Evolutionary conservation across 2,329 filamentous ascomycete genomes (phyloP).

Genomic region (Colletotrichum sp.): DNA sequence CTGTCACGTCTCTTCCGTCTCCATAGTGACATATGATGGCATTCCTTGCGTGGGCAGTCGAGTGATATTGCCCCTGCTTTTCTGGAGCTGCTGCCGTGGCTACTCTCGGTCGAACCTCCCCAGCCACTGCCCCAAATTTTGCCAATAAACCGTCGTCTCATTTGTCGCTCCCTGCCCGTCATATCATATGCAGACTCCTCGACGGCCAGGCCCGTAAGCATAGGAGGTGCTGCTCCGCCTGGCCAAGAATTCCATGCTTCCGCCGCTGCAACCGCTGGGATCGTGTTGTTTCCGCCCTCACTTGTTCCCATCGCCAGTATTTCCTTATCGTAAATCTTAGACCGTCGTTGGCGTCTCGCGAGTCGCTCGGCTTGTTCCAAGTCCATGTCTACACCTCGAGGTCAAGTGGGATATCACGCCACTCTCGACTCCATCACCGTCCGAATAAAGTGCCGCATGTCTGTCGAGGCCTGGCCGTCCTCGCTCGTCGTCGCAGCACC

Average conservation of each 20-base stretch:
- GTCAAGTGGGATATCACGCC: conserved; percentile 26
- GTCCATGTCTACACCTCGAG: background rate
- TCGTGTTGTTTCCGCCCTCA: background rate
- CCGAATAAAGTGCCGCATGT: conserved; percentile 66
- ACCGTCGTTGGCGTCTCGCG: background rate
- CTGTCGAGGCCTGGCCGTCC: conserved; percentile 46
- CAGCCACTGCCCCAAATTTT: background rate
- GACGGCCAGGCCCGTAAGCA: background rate
- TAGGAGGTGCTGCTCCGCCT: background rate
- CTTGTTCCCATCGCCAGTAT: background rate
- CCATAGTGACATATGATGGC: background rate
- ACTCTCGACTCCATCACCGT: conserved; percentile 64
- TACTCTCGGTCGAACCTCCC: background rate
- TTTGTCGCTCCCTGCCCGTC: background rate
- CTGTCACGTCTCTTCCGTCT: background rate
- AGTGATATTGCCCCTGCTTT: background rate
- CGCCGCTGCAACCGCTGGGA: background rate
- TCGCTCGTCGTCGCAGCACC: conserved; percentile 49
- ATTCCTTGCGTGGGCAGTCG: background rate
- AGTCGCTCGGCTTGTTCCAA: background rate
- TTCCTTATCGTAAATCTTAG: background rate
- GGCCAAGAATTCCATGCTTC: background rate
- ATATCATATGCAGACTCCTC: background rate
- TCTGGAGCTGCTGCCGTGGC: background rate
- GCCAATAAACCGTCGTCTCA: background rate